A percentile compares a stretch with the other conserved stretches of the same genome.
Conservation (phyloP, 2,329 filamentous ascomycete genomes). For the Xylariales sp. region DNA sequence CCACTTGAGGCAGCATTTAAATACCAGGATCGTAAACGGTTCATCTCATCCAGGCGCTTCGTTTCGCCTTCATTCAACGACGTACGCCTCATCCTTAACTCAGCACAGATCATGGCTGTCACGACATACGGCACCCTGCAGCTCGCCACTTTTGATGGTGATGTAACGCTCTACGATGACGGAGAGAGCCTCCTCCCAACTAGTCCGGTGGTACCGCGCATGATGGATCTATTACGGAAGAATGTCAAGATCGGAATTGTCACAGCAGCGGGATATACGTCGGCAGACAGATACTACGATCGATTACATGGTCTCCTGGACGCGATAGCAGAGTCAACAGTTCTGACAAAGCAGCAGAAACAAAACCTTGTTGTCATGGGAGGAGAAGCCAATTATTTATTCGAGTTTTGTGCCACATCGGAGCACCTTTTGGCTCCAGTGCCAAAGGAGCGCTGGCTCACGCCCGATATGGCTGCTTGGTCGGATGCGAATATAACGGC, state of each 20-base stretch:
- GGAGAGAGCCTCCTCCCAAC: slow-evolving; percentile 71
- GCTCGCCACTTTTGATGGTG: slow-evolving; percentile 93
- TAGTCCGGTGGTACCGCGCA: slow-evolving; percentile 70
- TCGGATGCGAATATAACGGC: slow-evolving; percentile 69
- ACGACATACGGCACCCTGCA: slow-evolving; percentile 68
- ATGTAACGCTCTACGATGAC: slow-evolving; percentile 93
- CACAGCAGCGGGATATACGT: slow-evolving; percentile 91
- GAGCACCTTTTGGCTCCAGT: slow-evolving; percentile 67
- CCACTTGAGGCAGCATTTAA: slow-evolving; percentile 86
- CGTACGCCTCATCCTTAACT: slow-evolving; percentile 87
- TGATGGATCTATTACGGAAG: slow-evolving; percentile 67
- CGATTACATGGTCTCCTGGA: slow-evolving; percentile 84
- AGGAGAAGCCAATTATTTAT: slow-evolving; percentile 93
- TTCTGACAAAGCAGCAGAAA: slow-evolving; percentile 62
- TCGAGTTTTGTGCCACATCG: slow-evolving; percentile 65
- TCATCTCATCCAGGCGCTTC: slow-evolving; percentile 87
- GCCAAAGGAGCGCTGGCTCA: slow-evolving; percentile 63
- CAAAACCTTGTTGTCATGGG: slow-evolving; percentile 87
- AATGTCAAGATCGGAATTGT: slow-evolving; percentile 90
- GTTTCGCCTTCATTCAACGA: slow-evolving; percentile 98
- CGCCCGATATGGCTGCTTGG: slow-evolving; percentile 75
- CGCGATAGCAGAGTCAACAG: slow-evolving; percentile 58
- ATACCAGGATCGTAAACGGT: slow-evolving; percentile 79
- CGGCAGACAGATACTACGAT: slow-evolving; percentile 79
- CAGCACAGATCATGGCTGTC: slow-evolving; percentile 91